Base-by-base conservation (phyloP, 352 stramenopile genomes). In the Peronospora tabacina region DNA sequence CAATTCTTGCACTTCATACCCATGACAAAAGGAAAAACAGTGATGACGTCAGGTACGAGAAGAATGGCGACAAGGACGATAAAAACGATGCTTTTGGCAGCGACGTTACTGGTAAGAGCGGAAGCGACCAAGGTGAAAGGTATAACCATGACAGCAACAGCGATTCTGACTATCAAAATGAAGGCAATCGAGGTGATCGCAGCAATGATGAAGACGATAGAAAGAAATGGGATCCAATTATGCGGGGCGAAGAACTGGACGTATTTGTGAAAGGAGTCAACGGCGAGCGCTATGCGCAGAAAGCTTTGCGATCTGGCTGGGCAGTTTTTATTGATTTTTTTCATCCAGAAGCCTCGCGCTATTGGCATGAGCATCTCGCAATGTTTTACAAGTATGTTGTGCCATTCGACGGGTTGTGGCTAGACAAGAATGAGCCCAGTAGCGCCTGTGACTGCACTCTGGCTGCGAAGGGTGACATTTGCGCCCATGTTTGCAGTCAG, bases 281-380 rank as follows among this genome's bases (percentile, higher is more conserved):
- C 11, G 82, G 82, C 7, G 75, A 90, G 40, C 44, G 52, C 0
- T 73, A 75, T 7, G 83, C 80, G 0, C 58, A 91, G 36, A 90
- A 91, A 49, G 66, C 70, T 13, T 74, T 93, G 2, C 70, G 68
- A 22, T 75, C 68, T 0, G 63, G 68, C 1, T 89, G 81, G 68
- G 78, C 79, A 5, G 65, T 67, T 8, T 93, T 91, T 49, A 68
- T 92, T 4, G 85, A 95, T 28, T 95, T 94, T 33, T 88, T 89
- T 32, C 73, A 94, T 24, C 82, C 85, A 2, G 68, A 86, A 38
- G 68, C 85, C 29, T 72, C 66, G 7, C 34, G 33, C 0, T 95
- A 73, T 36, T 95, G 84, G 77, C 51, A 61, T 2, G 61, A 85
- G n/a, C 74, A 90, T 45, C 52, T 94, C 2, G 38, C 58, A 0